Evolutionary conservation across 805 yeast genomes (phyloP), one percentile per base, ranked within the genome.

Genomic region (Starmera caribaea): DNA sequence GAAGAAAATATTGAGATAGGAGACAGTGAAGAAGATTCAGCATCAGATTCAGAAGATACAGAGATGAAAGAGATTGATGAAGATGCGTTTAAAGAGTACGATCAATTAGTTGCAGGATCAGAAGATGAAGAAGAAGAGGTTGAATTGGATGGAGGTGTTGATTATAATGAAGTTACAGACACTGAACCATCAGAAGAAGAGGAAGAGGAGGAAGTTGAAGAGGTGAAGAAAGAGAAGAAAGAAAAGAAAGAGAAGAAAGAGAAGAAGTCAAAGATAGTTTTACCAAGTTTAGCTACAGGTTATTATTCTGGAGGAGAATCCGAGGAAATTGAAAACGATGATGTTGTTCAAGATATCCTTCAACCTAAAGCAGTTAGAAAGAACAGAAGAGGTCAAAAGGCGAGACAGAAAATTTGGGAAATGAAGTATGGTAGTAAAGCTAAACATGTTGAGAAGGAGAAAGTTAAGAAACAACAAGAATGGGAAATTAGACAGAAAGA

Each of bases 381-480:
- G 51, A 92, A 92, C 59, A 73, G 98, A 63, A 77, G 97, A 59
- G 98, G 98, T 21, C 98, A 92, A 65, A 72, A 97, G 44, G 98
- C 97, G 1, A 79, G 98, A 64, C 92, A 90, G 59, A 82, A 84
- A 68, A 87, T 92, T 38, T 92, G 97, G 97, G 98, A 88, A 56
- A 66, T 74, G 62, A 90, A 92, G 59, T 92, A 69, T 56, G 97
- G 97, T 24, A 59, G 59, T 15, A 65, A 68, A 21, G 98, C 98
- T n/a, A 79, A 76, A 41, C 98, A 92, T 58, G 73, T 89, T 17
- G 68, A 74, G 53, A 73, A 78, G 48, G 84, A 84, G 50, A 61
- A 68, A n/a, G 76, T 70, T 36, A 69, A 78, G 33, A 58, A 64
- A 26, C 63, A 60, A 35, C 71, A 71, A 34, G 81, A 79, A 45